Conservation (phyloP, 1,284 basidiomycete species). For the Ceratobasidium sp. region DNA sequence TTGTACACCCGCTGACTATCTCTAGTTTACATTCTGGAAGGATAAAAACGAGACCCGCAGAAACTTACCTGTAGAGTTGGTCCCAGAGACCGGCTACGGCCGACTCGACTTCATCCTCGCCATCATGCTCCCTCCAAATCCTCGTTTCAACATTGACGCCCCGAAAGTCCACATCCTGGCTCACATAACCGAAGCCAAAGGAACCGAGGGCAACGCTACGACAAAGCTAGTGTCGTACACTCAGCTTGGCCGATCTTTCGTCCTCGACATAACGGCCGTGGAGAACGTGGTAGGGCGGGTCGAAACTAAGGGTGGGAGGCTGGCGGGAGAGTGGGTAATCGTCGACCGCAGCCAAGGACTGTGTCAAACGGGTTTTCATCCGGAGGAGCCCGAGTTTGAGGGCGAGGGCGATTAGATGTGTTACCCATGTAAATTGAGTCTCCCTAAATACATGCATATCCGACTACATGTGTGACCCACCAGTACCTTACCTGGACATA, state of each 20-base stretch:
- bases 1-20: background rate
- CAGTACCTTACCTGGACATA: too few species aligned
- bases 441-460: too few species aligned
- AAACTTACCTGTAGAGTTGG: background rate
- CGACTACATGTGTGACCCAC: too few species aligned
- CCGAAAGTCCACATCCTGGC: background rate
- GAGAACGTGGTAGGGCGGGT: conserved; percentile 4
- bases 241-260: background rate
- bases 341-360: background rate
- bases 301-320: background rate
- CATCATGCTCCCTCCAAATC: background rate
- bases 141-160: background rate
- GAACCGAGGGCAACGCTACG: conserved; percentile 6
- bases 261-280: background rate
- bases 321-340: conserved; percentile 14
- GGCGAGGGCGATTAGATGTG: background rate
- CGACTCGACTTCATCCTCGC: conserved; percentile 22
- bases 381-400: background rate
- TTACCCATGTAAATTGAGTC: background rate
- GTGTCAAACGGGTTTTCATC: conserved; percentile 2
- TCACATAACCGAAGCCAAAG: conserved; percentile 9
- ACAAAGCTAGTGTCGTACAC: background rate
- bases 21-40: background rate
- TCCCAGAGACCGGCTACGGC: background rate
- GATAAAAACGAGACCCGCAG: conserved; percentile 1